These are phyloP conservation scores for Cruciata laevipes DNA, from an alignment of 257 asterid species.

Conservation along the genomic window DNA sequence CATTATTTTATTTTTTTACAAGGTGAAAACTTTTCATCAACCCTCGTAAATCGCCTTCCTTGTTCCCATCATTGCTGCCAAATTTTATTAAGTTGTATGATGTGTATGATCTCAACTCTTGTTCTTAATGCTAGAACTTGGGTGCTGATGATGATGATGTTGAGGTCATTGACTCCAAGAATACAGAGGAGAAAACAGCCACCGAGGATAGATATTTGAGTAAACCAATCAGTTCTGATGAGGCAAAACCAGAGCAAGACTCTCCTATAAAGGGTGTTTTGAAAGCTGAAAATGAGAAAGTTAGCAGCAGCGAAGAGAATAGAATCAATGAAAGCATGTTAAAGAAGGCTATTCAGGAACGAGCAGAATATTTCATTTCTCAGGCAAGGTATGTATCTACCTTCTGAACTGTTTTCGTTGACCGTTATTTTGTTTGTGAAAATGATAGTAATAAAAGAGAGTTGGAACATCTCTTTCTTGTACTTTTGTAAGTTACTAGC, in stretches of 20 bases:
- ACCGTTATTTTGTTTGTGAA: background rate
- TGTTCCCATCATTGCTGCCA: background rate
- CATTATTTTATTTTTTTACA: too few relatives aligned
- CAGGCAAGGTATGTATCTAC: constrained; percentile 59
- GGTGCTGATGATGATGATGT: constrained; percentile 37
- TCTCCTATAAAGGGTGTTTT: constrained; percentile 90
- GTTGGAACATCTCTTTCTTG: background rate
- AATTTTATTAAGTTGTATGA: background rate
- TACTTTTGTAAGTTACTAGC: background rate
- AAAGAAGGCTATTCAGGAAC: constrained; percentile 59
- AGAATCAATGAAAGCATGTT: constrained; percentile 47
- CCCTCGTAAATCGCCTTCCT: background rate
- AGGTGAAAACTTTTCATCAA: background rate
- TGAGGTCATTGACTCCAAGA: constrained; percentile 26
- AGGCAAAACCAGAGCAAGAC: constrained; percentile 59
- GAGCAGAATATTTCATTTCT: constrained; percentile 65
- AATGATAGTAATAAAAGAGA: background rate
- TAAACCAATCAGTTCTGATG: constrained; percentile 35
- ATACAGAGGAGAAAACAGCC: constrained; percentile 25
- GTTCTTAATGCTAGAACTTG: constrained; percentile 50
- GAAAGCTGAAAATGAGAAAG: constrained; percentile 40
- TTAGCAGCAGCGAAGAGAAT: constrained; percentile 33
- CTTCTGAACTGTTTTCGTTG: background rate
- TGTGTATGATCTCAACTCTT: constrained; percentile 16
- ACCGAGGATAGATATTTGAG: constrained; percentile 31